Base-by-base conservation (phyloP, 495 filamentous ascomycete species). In the Lasiosphaeria ovina region DNA sequence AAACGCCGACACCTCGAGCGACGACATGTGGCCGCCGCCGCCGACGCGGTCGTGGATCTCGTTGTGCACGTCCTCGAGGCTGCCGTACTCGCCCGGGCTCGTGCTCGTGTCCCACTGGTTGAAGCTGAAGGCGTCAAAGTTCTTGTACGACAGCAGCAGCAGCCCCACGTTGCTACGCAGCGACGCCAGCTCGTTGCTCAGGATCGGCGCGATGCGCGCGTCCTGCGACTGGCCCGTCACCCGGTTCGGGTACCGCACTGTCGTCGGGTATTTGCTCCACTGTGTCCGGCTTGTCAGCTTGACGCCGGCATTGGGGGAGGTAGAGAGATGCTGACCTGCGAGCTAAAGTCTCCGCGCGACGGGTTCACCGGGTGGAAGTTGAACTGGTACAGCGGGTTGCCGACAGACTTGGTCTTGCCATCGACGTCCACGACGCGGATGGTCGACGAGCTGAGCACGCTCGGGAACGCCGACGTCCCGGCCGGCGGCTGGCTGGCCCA, bases 51-150 rank as follows among this genome's bases (percentile, higher is more conserved):
- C 79, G 61, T 89, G 87, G 57, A 89, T 82, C 24, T 73, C 76
- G 69, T 89, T 84, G 69, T 90, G 87, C 10, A 89, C 63, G 35
- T 82, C 79, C 67, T 89, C 86, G 2, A 89, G 62, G 14, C 81
- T 85, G 64, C 86, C 83, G 47, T 72, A 79, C 32, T 69, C 69
- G 12, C 69, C 68, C 11, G 74, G 70, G 53, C 66, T 67, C 44
- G 51, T 67, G 42, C 59, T 65, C 16, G 69, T 58, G 42, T 79
- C 76, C 81, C 81, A 83, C 0, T 70, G 72, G 67, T 84, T 83
- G 67, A 79, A 87, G 63, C 81, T 83, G 65, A 87, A 83, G 16
- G 74, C 71, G 16, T 77, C 74, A 64, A 82, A 87, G 54, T 83
- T 74, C 33, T 76, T 69, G 67, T 82, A 83, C 45, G 86, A 81